Conservation (phyloP, 2,329 filamentous ascomycete genomes). For the Xylaria polymorpha region DNA sequence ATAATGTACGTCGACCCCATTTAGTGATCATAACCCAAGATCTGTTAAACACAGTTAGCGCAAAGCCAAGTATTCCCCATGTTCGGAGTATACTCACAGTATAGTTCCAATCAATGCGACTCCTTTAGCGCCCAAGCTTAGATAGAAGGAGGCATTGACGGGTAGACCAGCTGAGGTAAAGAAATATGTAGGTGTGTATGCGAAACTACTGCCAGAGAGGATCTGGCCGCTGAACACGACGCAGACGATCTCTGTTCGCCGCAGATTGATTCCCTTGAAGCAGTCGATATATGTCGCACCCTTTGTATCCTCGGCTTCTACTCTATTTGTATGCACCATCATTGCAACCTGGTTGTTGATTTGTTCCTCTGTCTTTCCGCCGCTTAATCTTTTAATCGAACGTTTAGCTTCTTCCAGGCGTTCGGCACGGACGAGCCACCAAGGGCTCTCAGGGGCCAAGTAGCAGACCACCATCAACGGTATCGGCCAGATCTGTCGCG, state of each 20-base stretch:
- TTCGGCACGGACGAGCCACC: conserved; percentile 58
- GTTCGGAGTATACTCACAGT: conserved; percentile 46
- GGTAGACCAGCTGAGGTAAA: conserved; percentile 53
- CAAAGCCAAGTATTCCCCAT: background rate
- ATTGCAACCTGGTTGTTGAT: conserved; percentile 56
- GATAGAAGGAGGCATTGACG: conserved; percentile 48
- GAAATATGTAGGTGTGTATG: conserved; percentile 55
- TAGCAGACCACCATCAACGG: conserved; percentile 54
- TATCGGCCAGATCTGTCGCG: conserved; percentile 53
- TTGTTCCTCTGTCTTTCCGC: conserved; percentile 48
- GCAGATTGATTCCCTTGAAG: conserved; percentile 58
- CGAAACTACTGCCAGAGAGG: conserved; percentile 52
- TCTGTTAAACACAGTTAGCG: conserved; percentile 46
- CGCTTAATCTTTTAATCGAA: conserved; percentile 52
- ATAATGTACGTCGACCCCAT: conserved; percentile 56
- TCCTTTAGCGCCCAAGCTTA: conserved; percentile 51
- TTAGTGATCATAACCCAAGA: conserved; percentile 55
- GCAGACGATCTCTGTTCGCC: conserved; percentile 58
- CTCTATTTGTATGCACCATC: conserved; percentile 59
- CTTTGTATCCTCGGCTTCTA: conserved; percentile 55
- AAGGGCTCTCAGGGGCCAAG: conserved; percentile 61
- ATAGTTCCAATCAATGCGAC: conserved; percentile 55
- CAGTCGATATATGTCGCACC: conserved; percentile 61
- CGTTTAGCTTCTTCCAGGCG: conserved; percentile 52
- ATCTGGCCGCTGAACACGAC: conserved; percentile 53